A percentile compares a stretch with the other conserved stretches of the same genome.
These are phyloP conservation scores for Pestalotiopsis sp. DNA, from an alignment of 2,329 filamentous ascomycete species.

Conservation along the genomic window DNA sequence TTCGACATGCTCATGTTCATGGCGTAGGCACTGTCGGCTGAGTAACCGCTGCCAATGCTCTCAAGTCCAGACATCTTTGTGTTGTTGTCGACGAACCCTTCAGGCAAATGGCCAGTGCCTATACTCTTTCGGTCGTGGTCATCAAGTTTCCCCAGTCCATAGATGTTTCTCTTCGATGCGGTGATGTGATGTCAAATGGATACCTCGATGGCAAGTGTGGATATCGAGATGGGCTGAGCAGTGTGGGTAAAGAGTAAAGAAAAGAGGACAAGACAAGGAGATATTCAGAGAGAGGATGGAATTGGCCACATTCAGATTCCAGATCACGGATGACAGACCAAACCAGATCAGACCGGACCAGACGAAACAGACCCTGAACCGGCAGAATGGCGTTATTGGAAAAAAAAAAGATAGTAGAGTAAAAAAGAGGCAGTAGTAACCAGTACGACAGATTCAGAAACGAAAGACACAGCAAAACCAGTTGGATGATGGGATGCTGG, in stretches of 20 bases:
- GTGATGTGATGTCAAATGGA: slow-evolving; percentile 15
- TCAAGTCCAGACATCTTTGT: slow-evolving; percentile 27
- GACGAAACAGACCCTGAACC: slow-evolving; percentile 49
- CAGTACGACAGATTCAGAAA: slow-evolving; percentile 27
- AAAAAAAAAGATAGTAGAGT: slow-evolving; percentile 24
- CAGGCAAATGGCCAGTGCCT: slow-evolving; percentile 31
- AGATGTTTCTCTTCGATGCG: slow-evolving; percentile 22
- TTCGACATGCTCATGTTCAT: slow-evolving; percentile 27
- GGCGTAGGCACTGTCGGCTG: slow-evolving; percentile 25
- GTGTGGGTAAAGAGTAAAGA: neutral
- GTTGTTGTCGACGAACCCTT: slow-evolving; percentile 21
- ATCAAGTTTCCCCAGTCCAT: slow-evolving; percentile 39
- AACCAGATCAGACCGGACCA: slow-evolving; percentile 47
- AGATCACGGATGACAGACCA: slow-evolving; percentile 43
- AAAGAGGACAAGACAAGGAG: neutral
- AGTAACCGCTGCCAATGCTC: slow-evolving; percentile 22
- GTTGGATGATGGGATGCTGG: slow-evolving; percentile 20
- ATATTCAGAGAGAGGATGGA: slow-evolving; percentile 22
- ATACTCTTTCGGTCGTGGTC: slow-evolving; percentile 36
- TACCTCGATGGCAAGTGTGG: neutral
- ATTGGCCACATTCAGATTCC: slow-evolving; percentile 30
- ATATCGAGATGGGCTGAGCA: neutral
- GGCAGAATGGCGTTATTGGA: slow-evolving; percentile 34
- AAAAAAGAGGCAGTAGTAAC: neutral
- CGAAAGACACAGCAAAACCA: slow-evolving; percentile 29